Conservation (phyloP, 2,329 filamentous ascomycete genomes). For the Alternaria rosae region DNA sequence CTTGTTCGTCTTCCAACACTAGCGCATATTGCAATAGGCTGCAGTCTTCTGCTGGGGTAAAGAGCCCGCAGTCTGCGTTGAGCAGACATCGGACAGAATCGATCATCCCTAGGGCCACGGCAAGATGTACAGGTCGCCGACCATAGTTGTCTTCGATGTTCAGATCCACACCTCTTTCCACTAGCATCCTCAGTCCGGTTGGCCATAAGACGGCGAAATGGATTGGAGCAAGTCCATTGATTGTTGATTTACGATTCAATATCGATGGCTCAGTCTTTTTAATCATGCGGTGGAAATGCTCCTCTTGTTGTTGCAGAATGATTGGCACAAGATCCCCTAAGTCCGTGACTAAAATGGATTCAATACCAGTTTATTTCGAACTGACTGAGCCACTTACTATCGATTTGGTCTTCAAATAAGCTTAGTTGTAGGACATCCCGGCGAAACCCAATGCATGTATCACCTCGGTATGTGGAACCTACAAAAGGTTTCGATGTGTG, state of each 20-base stretch:
- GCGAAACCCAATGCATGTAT: background rate
- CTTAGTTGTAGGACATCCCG: fast-evolving
- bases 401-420: background rate
- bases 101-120: background rate
- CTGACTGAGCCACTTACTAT: background rate
- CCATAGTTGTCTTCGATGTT: background rate
- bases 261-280: background rate
- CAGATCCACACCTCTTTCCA: background rate
- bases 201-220: background rate
- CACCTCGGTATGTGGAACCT: fast-evolving
- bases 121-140: background rate
- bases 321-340: background rate
- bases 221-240: background rate
- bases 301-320: background rate
- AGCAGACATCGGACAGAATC: background rate
- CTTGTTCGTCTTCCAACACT: fast-evolving
- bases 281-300: background rate
- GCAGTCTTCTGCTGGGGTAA: background rate
- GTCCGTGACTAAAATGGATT: background rate
- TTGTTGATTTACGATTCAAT: background rate
- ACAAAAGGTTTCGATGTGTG: background rate
- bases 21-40: background rate
- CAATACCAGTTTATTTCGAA: fast-evolving
- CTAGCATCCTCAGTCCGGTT: background rate
- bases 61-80: background rate